phyloP scores from a whole-genome alignment of 2,329 filamentous ascomycete genomes.

The Exutisphaerella laricina region DNA sequence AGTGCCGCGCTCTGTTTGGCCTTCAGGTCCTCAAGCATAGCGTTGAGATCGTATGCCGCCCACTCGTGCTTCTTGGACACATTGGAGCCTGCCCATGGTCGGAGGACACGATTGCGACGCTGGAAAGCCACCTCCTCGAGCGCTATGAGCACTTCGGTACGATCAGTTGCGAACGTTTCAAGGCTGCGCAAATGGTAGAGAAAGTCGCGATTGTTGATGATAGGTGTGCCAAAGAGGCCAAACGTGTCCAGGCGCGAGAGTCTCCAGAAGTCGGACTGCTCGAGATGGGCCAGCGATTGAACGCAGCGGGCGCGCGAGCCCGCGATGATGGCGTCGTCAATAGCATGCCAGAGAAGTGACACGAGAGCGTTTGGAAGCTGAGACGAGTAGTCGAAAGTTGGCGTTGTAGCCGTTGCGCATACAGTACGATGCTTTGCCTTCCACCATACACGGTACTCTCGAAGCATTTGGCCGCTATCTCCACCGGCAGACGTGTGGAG shows the following conservation, averaged over 20 bases:
- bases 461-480: not conserved
- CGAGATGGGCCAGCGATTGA: not conserved
- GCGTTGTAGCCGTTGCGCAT: not conserved
- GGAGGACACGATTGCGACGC: not conserved
- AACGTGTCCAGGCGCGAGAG: not conserved
- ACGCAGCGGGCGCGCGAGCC: not conserved
- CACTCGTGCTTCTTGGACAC: not conserved
- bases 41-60: not conserved
- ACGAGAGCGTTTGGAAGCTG: not conserved
- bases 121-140: not conserved
- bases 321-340: not conserved
- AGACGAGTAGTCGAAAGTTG: not conserved
- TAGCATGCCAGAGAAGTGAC: not conserved
- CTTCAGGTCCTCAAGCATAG: not conserved
- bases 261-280: conserved; percentile 1
- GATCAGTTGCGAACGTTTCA: not conserved
- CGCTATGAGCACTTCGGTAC: not conserved
- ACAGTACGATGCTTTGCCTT: not conserved
- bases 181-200: not conserved
- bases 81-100: not conserved
- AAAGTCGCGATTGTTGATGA: not conserved
- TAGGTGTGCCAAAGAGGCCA: not conserved
- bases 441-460: not conserved
- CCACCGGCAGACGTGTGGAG: not conserved
- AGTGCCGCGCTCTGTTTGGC: not conserved